Evolutionary conservation across 129 eudicot genomes (phyloP), one percentile per base, ranked within the genome.

Genomic region (Chrysanthemum lavandulifolium): DNA sequence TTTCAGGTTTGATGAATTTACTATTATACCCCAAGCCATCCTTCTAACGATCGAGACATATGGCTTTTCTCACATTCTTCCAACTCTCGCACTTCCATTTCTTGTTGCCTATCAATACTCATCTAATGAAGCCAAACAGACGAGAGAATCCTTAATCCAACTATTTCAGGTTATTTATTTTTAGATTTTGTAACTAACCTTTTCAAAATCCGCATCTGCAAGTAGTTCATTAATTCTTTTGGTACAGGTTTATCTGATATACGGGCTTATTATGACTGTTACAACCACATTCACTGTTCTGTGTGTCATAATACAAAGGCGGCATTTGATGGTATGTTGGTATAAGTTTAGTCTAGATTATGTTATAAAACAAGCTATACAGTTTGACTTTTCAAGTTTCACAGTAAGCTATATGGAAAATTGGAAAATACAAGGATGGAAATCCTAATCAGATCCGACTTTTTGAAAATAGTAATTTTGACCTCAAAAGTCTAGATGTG

Each of bases 51-150:
- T 90, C 2, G 99, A 95, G 29, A 95, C 99, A 65, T 95, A 90
- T 76, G 99, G 99, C 47, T 91, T 95, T 71, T 91, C 99, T 67
- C 96, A 81, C 78, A 84, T 95, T 54, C 85, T 95, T 67, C 99
- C 99, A 55, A 82, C 91, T 71, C 74, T 91, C 33, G 99, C 91
- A 76, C 91, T 95, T 66, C 99, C 99, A 55, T 70, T 95, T 65
- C 89, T 94, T 75, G 88, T 89, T 71, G 76, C 83, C 13, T 80
- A 58, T 14, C 51, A 31, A 21, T 43, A 53, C 68, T 77, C 88
- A 16, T 75, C 64, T 53, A 69, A 43, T 16, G 68, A 81, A 14
- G 58, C 81, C 65, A 77, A 75, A 62, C 75, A 84, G 75, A 68
- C 59, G 33, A 86, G 73, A 65, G 73, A 14, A 25, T 65, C 76